Percentiles rank a stretch among this genome's conserved stretches.
phyloP scores from a whole-genome alignment of 805 yeast species.

The Saccharomycopsis sp. region DNA sequence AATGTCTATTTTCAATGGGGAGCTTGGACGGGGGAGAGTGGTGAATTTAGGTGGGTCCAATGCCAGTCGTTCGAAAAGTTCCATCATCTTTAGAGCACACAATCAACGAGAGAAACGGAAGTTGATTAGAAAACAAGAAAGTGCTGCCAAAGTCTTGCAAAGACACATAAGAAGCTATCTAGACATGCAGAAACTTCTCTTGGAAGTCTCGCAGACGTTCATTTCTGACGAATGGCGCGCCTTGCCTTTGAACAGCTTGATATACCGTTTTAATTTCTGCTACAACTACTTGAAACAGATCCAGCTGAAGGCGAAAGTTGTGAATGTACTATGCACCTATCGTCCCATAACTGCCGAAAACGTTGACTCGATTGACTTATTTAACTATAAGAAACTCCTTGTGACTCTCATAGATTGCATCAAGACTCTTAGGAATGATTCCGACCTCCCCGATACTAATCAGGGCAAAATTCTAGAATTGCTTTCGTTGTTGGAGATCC shows the following conservation, averaged over 20 bases:
- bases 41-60: constrained; percentile 56
- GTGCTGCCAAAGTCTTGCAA: constrained; percentile 48
- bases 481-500: background rate
- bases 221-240: constrained; percentile 18
- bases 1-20: constrained; percentile 60
- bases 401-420: background rate
- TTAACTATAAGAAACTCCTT: constrained; percentile 17
- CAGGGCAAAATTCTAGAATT: too few relatives aligned
- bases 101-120: constrained; percentile 64
- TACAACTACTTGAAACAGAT: background rate
- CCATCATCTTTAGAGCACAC: constrained; percentile 56
- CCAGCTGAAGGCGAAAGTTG: constrained; percentile 7
- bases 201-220: constrained; percentile 24
- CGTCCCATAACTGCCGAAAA: constrained; percentile 15
- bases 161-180: constrained; percentile 36
- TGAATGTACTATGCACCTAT: constrained; percentile 10
- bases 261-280: constrained; percentile 7
- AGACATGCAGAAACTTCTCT: constrained; percentile 29
- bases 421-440: background rate
- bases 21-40: constrained; percentile 47
- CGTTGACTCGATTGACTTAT: constrained; percentile 16
- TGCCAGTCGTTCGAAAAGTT: constrained; percentile 32
- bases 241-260: constrained; percentile 21
- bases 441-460: too few relatives aligned
- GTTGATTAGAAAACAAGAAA: constrained; percentile 39